Base-by-base conservation (phyloP, 345 rosid species). In the Conringia planisiliqua region DNA sequence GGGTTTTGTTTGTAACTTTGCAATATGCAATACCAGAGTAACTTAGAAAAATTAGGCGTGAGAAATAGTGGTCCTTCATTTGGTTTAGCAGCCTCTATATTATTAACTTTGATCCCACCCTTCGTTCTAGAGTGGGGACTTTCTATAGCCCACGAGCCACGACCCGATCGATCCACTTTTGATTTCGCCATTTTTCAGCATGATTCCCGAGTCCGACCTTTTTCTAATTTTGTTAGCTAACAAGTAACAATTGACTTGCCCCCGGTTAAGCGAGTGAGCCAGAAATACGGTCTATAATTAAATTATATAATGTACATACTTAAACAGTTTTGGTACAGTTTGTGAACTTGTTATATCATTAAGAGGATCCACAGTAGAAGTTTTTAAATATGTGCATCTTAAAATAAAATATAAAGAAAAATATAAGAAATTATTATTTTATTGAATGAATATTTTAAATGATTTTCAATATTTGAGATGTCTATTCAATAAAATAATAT, bases 111-210 rank as follows among this genome's bases (percentile, higher is more conserved):
- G 33, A 71, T 71, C 46, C 50, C 48, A 46, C 38, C 60, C 38
- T n/a, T 59, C 13, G 67, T 47, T 59, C 29, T 71, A 70, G 57
- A 13, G 33, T 69, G 73, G 73, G 66, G 74, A 33, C 35, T 58
- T 70, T 70, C 22, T 33, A 22, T 58, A 70, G 22, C 13, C 36
- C 32, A 56, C 29, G 62, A 57, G 14, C 54, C 27, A 68, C 24
- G 72, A 36, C 8, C 24, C 20, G 22, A 36, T 36, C 12, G 38
- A 51, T 52, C 48, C 60, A 52, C 50, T 52, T 30, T n/a, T 22
- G 0, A n/a, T 3, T 35, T 67, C 9, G 10, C 36, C 10, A 66
- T 22, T 52, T 51, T 22, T 50, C 33, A 65, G 35, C 59, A 36
- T 7, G 30, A n/a, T 30, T 30, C 61, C 12, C 10, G 10, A 13